Base-by-base conservation (phyloP, 257 asterid genomes). In the Solanum rostratum region DNA sequence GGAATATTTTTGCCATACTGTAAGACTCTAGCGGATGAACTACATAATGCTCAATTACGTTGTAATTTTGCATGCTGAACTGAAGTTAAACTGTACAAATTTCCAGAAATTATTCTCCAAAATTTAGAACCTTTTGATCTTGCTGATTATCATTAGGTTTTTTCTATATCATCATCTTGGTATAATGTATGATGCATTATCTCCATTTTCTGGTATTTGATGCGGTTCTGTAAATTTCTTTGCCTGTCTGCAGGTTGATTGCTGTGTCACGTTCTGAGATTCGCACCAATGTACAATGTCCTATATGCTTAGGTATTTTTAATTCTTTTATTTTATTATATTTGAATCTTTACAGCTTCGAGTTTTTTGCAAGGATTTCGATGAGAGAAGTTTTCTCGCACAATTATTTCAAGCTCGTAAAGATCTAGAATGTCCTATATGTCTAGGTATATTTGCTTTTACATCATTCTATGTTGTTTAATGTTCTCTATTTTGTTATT, bases 241-340 rank as follows among this genome's bases (percentile, higher is more conserved):
- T 49, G 14, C 29, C 50, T 41, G 57, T 82, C 83, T 82, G 87
- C 91, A 90, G 92, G 83, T 55, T 84, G 70, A 50, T 90, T 12
- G 30, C 86, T 43, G 87, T 88, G 45, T 71, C 83, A 29, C 88
- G 89, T 63, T 83, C 89, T 50, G 90, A 85, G 18, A 65, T 88
- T 63, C 91, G 90, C 71, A 85, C 84, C 83, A 85, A 87, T 87
- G 90, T 90, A 73, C 91, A 88, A 62, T 90, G 92, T 49, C 91
- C 90, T 82, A 90, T 88, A 79, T 90, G 91, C 88, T 87, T 90
- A 90, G 92, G 92, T 90, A 90, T 43, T 78, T 41, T 53, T 7
- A 66, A 43, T 83, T 60, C 24, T 66, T 57, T 83, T 81, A 16
- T 27, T 39, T 13, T 79, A n/a, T 45, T 16, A 19, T 49, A 55